Conservation (phyloP, 148 eudicot genomes). For the Drosera capensis region DNA sequence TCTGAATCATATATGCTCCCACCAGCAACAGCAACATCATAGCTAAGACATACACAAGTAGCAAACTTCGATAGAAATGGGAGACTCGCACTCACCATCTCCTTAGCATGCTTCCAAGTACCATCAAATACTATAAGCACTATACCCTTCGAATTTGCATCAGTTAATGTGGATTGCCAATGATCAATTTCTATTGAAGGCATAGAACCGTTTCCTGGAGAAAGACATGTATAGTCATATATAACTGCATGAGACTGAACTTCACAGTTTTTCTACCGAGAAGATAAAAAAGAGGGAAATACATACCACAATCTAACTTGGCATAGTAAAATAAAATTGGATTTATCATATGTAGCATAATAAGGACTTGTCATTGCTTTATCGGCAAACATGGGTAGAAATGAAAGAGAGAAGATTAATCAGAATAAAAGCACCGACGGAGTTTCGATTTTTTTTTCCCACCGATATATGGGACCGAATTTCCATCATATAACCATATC, state of each 20-base stretch:
- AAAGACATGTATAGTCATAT: background rate
- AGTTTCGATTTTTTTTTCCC: no score
- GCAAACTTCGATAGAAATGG: constrained; percentile 78
- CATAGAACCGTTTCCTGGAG: constrained; percentile 38
- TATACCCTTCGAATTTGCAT: constrained; percentile 5
- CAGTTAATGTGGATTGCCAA: constrained; percentile 26
- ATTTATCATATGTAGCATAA: no score
- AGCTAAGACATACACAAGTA: constrained; percentile 43
- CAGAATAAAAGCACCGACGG: no score
- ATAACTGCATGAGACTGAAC: background rate
- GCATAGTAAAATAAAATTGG: background rate
- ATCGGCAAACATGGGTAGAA: no score
- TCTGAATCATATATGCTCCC: constrained; percentile 71
- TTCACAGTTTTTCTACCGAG: background rate
- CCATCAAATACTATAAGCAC: constrained; percentile 84
- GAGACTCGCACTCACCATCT: constrained; percentile 86
- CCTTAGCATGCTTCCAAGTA: constrained; percentile 98
- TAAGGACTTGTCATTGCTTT: no score
- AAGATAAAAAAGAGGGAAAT: background rate
- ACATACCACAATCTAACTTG: background rate
- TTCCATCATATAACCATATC: no score
- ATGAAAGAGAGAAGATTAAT: no score
- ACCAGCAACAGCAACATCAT: constrained; percentile 50
- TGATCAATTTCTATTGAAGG: constrained; percentile 35
- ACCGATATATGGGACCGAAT: no score